A percentile compares a stretch with the other conserved stretches of the same genome.
Evolutionary conservation across 164 flowering plant species (phyloP).

Genomic region (Amborella trichopoda): DNA sequence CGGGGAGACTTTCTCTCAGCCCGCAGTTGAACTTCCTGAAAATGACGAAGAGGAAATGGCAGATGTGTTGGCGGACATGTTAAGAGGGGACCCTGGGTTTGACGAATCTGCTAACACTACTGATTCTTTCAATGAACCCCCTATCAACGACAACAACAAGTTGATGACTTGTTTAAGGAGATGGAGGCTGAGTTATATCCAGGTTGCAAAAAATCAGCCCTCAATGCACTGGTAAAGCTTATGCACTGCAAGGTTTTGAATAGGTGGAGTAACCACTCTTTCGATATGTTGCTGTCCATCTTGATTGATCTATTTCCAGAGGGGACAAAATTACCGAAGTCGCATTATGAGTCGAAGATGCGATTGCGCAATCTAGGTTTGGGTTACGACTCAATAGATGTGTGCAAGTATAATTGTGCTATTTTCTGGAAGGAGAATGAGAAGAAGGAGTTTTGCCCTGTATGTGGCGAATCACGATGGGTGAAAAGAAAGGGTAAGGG

Average conservation of each 20-base stretch:
- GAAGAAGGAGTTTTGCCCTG: background rate
- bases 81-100: background rate
- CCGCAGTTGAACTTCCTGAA: too few relatives aligned
- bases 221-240: background rate
- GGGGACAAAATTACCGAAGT: background rate
- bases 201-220: background rate
- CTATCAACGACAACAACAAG: background rate
- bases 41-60: background rate
- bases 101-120: background rate
- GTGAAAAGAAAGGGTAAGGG: background rate
- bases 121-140: background rate
- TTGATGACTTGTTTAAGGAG: background rate
- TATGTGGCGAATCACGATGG: background rate
- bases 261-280: constrained; percentile 1
- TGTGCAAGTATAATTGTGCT: background rate
- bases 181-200: background rate
- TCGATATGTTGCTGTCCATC: background rate
- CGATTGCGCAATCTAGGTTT: background rate
- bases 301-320: background rate
- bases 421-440: constrained; percentile 1
- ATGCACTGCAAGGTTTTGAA: background rate
- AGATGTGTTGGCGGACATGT: background rate
- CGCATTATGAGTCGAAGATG: background rate
- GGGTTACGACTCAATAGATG: background rate
- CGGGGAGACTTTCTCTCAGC: background rate